phyloP scores from a whole-genome alignment of 192 early-diverging fungal genomes.

The Dissophora globulifera region DNA sequence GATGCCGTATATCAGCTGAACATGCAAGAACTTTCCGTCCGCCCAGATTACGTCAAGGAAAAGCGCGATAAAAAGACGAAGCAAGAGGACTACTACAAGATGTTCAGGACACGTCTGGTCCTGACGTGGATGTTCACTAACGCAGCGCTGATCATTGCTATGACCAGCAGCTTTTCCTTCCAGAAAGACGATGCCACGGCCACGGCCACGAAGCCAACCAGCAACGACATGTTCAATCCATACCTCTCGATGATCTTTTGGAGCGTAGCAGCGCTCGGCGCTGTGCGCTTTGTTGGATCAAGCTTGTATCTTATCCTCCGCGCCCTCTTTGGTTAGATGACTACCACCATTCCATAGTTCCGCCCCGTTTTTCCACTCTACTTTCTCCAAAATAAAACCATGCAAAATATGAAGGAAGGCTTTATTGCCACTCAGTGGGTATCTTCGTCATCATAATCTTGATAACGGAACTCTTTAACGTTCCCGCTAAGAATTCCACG shows the following conservation, averaged over 20 bases:
- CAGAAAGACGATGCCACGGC: slow-evolving; percentile 34
- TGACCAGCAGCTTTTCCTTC: slow-evolving; percentile 56
- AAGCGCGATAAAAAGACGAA: too few species aligned
- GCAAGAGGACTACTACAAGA: too few species aligned
- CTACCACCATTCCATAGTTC: not conserved
- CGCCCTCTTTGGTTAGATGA: slow-evolving; percentile 63
- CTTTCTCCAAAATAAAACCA: too few species aligned
- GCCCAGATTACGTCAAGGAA: slow-evolving; percentile 14
- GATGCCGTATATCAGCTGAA: slow-evolving; percentile 86
- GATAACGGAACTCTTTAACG: slow-evolving; percentile 41
- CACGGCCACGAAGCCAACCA: slow-evolving; percentile 14
- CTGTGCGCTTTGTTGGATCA: slow-evolving; percentile 79
- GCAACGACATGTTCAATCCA: slow-evolving; percentile 38
- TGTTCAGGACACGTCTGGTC: slow-evolving; percentile 80
- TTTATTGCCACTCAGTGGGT: too few species aligned
- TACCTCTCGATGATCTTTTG: slow-evolving; percentile 86
- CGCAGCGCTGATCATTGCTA: slow-evolving; percentile 40
- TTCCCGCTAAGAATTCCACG: slow-evolving; percentile 48
- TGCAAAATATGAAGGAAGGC: too few species aligned
- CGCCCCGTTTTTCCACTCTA: not conserved
- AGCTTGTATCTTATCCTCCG: slow-evolving; percentile 73
- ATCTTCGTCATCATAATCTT: slow-evolving; percentile 20
- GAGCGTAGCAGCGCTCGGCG: slow-evolving; percentile 77
- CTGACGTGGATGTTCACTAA: too few species aligned
- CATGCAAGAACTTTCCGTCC: slow-evolving; percentile 63